phyloP scores from a whole-genome alignment of 2,329 filamentous ascomycete genomes.

The Drechslera avenae region DNA sequence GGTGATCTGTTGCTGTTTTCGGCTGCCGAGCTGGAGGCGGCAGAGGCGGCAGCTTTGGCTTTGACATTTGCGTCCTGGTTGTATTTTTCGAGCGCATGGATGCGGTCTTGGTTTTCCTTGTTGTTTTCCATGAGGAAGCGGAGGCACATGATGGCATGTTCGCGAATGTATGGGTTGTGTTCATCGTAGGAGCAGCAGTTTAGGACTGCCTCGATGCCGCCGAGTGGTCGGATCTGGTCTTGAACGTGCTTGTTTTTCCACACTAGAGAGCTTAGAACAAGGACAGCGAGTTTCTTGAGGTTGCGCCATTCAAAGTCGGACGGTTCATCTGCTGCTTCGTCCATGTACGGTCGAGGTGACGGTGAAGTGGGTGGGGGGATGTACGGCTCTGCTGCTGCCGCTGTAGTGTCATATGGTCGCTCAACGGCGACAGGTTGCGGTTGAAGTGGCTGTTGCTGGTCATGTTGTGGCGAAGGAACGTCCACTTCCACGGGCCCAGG shows the following conservation, averaged over 20 bases:
- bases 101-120: slow-evolving; percentile 72
- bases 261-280: slow-evolving; percentile 85
- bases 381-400: slow-evolving; percentile 53
- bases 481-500: slow-evolving; percentile 34
- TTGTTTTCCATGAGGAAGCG: slow-evolving; percentile 70
- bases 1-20: slow-evolving; percentile 19
- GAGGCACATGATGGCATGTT: slow-evolving; percentile 66
- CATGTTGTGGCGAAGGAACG: slow-evolving; percentile 9
- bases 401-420: slow-evolving; percentile 65
- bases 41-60: slow-evolving; percentile 14
- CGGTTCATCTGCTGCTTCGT: slow-evolving; percentile 60
- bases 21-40: not conserved
- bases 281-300: slow-evolving; percentile 89
- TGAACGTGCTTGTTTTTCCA: slow-evolving; percentile 87
- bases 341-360: slow-evolving; percentile 54
- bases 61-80: slow-evolving; percentile 27
- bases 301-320: slow-evolving; percentile 75
- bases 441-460: slow-evolving; percentile 32
- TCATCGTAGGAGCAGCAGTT: slow-evolving; percentile 92
- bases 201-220: slow-evolving; percentile 84
- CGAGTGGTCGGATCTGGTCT: slow-evolving; percentile 81
- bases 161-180: slow-evolving; percentile 91
- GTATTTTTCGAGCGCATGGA: slow-evolving; percentile 62
- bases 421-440: slow-evolving; percentile 60
- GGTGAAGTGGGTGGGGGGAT: slow-evolving; percentile 41